Percentiles rank a stretch among this genome's conserved stretches.
Evolutionary conservation across 345 rosid species (phyloP).

Genomic region (Lepidium sativum): DNA sequence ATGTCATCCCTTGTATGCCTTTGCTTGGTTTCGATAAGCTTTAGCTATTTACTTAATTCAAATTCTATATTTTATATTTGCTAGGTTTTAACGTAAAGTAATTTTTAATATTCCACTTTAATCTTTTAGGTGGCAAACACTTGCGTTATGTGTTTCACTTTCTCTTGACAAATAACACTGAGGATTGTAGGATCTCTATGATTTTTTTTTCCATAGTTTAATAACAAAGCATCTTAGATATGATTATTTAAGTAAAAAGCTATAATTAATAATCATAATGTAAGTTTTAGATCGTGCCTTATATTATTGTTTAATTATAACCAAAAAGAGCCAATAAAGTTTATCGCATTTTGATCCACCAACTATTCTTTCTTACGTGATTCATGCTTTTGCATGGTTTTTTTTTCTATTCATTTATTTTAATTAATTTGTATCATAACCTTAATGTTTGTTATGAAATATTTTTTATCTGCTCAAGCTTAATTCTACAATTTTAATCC

Average conservation of each 20-base stretch:
- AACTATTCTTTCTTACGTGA: background rate
- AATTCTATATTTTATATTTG: background rate
- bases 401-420: background rate
- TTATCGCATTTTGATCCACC: slow-evolving; percentile 1
- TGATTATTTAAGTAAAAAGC: slow-evolving; percentile 7
- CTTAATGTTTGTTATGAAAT: too few relatives aligned
- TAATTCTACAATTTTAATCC: too few relatives aligned
- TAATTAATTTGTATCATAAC: too few relatives aligned
- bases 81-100: background rate
- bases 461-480: too few relatives aligned
- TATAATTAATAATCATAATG: background rate
- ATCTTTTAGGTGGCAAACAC: slow-evolving; percentile 10
- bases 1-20: background rate
- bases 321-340: background rate
- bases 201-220: background rate
- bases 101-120: background rate
- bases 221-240: slow-evolving; percentile 2
- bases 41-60: background rate
- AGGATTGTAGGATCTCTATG: slow-evolving; percentile 9
- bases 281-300: background rate
- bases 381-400: slow-evolving; percentile 1
- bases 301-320: background rate
- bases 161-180: slow-evolving; percentile 11
- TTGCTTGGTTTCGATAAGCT: background rate
- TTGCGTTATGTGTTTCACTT: slow-evolving; percentile 19